phyloP scores from a whole-genome alignment of 208 protist genomes.

The Porcisia deanei region DNA sequence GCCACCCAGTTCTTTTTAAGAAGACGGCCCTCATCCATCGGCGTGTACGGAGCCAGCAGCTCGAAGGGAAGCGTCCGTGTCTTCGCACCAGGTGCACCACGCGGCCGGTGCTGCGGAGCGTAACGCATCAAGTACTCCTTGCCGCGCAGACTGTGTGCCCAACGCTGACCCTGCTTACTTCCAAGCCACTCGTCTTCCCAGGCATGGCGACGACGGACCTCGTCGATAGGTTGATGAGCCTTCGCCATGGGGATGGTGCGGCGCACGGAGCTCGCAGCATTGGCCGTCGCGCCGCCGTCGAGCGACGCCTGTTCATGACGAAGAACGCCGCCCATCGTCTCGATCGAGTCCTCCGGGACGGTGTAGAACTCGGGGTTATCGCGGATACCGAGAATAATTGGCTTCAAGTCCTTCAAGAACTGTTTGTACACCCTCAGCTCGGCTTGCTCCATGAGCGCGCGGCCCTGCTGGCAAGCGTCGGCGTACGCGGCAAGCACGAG shows the following conservation, averaged over 20 bases:
- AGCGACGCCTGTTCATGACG: conserved; percentile 6
- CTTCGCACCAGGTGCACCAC: conserved; percentile 86
- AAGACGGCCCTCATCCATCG: conserved; percentile 89
- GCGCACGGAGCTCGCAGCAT: conserved; percentile 19
- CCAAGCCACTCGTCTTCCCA: conserved; percentile 80
- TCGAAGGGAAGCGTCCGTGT: conserved; percentile 66
- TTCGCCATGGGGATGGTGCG: conserved; percentile 88
- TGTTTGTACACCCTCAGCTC: conserved; percentile 91
- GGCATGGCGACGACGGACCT: conserved; percentile 57
- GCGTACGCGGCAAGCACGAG: conserved; percentile 86
- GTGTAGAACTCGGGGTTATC: conserved; percentile 94
- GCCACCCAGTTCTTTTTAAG: conserved; percentile 90
- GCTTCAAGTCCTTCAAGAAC: conserved; percentile 89
- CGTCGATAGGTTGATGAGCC: conserved; percentile 70
- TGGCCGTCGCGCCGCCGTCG: conserved; percentile 3
- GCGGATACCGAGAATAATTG: conserved; percentile 89
- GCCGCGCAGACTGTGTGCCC: conserved; percentile 70
- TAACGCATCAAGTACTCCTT: conserved; percentile 86
- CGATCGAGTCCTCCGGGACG: conserved; percentile 63
- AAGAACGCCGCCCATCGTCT: conserved; percentile 79
- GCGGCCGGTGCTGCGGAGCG: conserved; percentile 63
- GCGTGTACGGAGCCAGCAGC: conserved; percentile 81
- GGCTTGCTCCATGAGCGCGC: conserved; percentile 82
- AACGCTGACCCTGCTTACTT: conserved; percentile 56
- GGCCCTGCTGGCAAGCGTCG: conserved; percentile 72